A percentile compares a stretch with the other conserved stretches of the same genome.
phyloP scores from a whole-genome alignment of 2,329 filamentous ascomycete species.

The Penicillium nordicum region DNA sequence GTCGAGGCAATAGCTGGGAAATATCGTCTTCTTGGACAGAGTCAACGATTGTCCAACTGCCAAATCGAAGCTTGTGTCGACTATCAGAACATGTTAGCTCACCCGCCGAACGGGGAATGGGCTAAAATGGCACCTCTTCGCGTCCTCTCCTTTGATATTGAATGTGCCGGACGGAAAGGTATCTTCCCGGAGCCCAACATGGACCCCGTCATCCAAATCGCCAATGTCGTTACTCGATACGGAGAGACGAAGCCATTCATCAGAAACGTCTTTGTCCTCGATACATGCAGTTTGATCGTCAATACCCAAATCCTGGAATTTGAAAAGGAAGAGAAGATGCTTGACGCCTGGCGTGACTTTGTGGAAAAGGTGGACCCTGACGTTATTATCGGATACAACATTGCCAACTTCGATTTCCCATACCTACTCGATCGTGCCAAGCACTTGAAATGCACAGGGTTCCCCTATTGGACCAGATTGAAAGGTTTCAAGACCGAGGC shows the following conservation, averaged over 20 bases:
- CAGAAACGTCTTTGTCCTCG: conserved; percentile 92
- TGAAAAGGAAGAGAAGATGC: conserved; percentile 77
- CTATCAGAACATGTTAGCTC: conserved; percentile 79
- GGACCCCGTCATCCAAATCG: conserved; percentile 96
- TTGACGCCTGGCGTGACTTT: conserved; percentile 89
- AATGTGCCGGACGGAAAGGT: conserved; percentile 95
- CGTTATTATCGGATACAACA: conserved; percentile 98
- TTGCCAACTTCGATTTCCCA: conserved; percentile 96
- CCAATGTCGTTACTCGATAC: conserved; percentile 89
- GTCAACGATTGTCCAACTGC: conserved; percentile 79
- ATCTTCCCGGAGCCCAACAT: conserved; percentile 90
- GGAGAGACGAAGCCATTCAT: conserved; percentile 95
- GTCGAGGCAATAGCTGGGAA: conserved; percentile 75
- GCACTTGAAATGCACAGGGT: conserved; percentile 73
- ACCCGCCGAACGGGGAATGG: conserved; percentile 89
- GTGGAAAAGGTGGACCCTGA: conserved; percentile 88
- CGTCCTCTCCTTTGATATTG: conserved; percentile 95
- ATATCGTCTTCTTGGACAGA: conserved; percentile 66
- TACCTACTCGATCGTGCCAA: conserved; percentile 87
- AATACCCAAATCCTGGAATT: conserved; percentile 90
- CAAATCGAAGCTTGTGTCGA: conserved; percentile 89
- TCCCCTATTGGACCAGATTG: conserved; percentile 84
- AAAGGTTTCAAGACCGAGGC: conserved; percentile 66
- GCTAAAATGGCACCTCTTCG: conserved; percentile 95
- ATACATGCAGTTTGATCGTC: conserved; percentile 88